These are phyloP conservation scores for Cladosporium sp. DNA, from an alignment of 2,329 filamentous ascomycete genomes.

Conservation along the genomic window DNA sequence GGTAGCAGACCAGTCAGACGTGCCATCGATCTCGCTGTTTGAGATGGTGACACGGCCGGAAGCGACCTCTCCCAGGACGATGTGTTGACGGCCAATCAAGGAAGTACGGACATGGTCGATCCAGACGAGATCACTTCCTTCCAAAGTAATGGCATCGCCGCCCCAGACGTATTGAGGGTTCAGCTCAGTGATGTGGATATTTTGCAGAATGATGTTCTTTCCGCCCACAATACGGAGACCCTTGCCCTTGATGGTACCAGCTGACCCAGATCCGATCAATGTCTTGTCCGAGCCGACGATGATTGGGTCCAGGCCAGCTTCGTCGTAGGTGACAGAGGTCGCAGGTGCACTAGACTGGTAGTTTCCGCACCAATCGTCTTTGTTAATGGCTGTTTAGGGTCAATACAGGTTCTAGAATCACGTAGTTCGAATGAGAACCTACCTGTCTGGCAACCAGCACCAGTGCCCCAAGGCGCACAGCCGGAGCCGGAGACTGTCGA, in stretches of 20 bases:
- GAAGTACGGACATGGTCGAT: slow-evolving; percentile 50
- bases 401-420: background rate
- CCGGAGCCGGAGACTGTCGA: slow-evolving; percentile 53
- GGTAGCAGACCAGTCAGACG: slow-evolving; percentile 55
- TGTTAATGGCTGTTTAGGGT: slow-evolving; percentile 54
- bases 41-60: slow-evolving; percentile 60
- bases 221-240: slow-evolving; percentile 40
- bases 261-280: slow-evolving; percentile 42
- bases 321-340: slow-evolving; percentile 50
- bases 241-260: slow-evolving; percentile 45
- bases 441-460: slow-evolving; percentile 52
- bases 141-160: slow-evolving; percentile 41
- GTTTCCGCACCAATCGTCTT: slow-evolving; percentile 60
- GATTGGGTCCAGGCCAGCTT: slow-evolving; percentile 51
- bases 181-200: slow-evolving; percentile 40
- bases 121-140: slow-evolving; percentile 39
- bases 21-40: slow-evolving; percentile 61
- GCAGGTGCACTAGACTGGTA: slow-evolving; percentile 33
- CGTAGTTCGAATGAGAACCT: background rate
- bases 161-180: slow-evolving; percentile 44
- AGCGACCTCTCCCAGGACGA: slow-evolving; percentile 57
- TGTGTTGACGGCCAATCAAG: slow-evolving; percentile 61
- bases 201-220: slow-evolving; percentile 57
- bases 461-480: slow-evolving; percentile 58
- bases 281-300: slow-evolving; percentile 45